These are phyloP conservation scores for Perkinsus marinus DNA, from an alignment of 169 alveolate genomes.

Conservation along the genomic window DNA sequence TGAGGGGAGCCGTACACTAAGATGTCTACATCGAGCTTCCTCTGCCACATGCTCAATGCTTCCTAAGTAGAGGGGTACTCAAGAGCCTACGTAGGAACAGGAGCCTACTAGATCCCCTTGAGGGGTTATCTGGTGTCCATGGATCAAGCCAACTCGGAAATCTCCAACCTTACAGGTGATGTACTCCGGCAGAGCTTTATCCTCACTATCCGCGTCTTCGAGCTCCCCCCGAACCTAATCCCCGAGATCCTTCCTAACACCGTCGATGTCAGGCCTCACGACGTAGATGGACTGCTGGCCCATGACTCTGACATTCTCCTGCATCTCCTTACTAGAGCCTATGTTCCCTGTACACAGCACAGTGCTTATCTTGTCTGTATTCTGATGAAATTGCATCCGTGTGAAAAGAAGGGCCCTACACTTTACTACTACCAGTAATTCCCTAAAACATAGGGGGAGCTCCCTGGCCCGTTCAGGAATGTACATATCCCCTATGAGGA, in stretches of 20 bases:
- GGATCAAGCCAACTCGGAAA: slow-evolving; percentile 69
- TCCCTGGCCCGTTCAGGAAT: slow-evolving; percentile 72
- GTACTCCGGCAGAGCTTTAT: slow-evolving; percentile 46
- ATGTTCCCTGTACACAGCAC: slow-evolving; percentile 57
- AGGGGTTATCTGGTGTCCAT: slow-evolving; percentile 77
- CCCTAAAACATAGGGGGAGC: slow-evolving; percentile 65
- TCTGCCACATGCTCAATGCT: slow-evolving; percentile 21
- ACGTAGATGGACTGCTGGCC: background rate
- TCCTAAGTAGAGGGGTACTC: background rate
- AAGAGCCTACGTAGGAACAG: slow-evolving; percentile 10
- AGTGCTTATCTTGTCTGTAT: slow-evolving; percentile 47
- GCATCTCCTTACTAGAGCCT: slow-evolving; percentile 58
- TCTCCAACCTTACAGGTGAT: slow-evolving; percentile 64
- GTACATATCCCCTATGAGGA: slow-evolving; percentile 69
- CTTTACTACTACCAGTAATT: slow-evolving; percentile 35
- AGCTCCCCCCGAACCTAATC: background rate
- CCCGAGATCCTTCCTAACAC: background rate
- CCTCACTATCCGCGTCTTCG: background rate
- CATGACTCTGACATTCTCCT: slow-evolving; percentile 29
- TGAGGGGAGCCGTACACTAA: slow-evolving; percentile 71
- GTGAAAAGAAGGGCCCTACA: background rate
- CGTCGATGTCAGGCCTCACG: background rate
- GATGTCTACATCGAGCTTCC: slow-evolving; percentile 66
- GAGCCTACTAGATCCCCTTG: slow-evolving; percentile 73
- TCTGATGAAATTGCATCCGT: background rate